Percentiles rank a stretch among this genome's conserved stretches.
Conservation (phyloP, 306 rosid species). For the Psophocarpus tetragonolobus region DNA sequence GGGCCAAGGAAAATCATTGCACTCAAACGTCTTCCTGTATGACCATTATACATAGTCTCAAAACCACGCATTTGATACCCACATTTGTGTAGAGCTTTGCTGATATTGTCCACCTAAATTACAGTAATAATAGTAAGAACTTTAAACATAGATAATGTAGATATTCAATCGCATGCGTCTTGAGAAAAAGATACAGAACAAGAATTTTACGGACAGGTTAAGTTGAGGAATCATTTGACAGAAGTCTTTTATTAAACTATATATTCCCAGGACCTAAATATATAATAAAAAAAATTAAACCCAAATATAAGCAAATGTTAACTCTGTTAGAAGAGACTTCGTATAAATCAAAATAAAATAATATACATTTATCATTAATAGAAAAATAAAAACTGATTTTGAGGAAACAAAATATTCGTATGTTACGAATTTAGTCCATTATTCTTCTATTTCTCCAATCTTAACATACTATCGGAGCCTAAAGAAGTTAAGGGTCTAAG, state of each 20-base stretch:
- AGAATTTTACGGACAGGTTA: background rate
- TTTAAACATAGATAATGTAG: background rate
- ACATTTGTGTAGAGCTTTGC: slow-evolving; percentile 94
- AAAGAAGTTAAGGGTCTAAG: too few relatives aligned
- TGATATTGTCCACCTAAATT: slow-evolving; percentile 91
- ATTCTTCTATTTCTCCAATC: too few relatives aligned
- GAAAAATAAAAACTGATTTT: too few relatives aligned
- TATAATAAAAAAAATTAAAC: too few relatives aligned
- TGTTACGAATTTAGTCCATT: too few relatives aligned
- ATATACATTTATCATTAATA: too few relatives aligned
- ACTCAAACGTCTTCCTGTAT: slow-evolving; percentile 83
- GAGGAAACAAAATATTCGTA: too few relatives aligned
- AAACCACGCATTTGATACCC: slow-evolving; percentile 99
- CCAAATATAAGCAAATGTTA: too few relatives aligned
- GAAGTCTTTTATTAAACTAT: background rate
- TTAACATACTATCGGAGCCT: too few relatives aligned
- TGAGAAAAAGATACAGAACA: background rate
- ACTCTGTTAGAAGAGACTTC: too few relatives aligned
- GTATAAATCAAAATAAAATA: too few relatives aligned
- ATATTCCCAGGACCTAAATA: too few relatives aligned
- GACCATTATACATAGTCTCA: slow-evolving; percentile 99
- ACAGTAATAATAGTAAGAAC: background rate
- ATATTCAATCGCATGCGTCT: background rate
- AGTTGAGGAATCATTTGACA: background rate
- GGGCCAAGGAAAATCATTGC: slow-evolving; percentile 99